Evolutionary conservation across 75 land plant species (phyloP), one percentile per base, ranked within the genome.

Genomic region (Picea sitchensis): DNA sequence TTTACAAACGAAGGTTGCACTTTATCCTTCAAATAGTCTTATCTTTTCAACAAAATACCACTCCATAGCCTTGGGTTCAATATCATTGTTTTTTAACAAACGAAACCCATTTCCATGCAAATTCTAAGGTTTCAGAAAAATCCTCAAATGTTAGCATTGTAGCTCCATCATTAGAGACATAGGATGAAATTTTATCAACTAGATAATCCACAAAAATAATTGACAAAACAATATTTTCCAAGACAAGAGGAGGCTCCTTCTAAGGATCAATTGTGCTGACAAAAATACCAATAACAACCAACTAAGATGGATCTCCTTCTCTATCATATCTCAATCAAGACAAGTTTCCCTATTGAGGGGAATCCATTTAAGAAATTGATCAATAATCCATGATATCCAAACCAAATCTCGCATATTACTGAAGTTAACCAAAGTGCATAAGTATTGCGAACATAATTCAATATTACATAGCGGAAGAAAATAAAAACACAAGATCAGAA

Each of bases 31-130:
- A 87, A 65, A 62, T 82, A 82, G 78, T 89, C 90, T n/a, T 26
- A 86, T 87, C 59, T 89, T 89, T 44, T 84, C 88, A 14, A 81
- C 73, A 63, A 89, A 89, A 80, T 87, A 89, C 82, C 76, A 76
- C 62, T 89, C 91, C 14, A 89, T 89, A 14, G 91, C 85, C 3
- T 86, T 76, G 26, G 91, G 91, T 75, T 89, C 91, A 65, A 89
- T 89, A 20, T 61, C 57, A 76, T n/a, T 78, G 83, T 58, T 87
- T 89, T 63, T 86, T 87, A 79, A 82, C 86, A 77, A 87, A 87
- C 3, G 89, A 88, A 0, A 83, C 90, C 90, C 91, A 89, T 61
- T 89, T 89, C 36, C 84, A 69, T 20, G 91, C 91, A 79, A 89
- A 89, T 44, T 89, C 91, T 13, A 87, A 84, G 12, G 91, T 89